Evolutionary conservation across 1,284 basidiomycete species (phyloP), one percentile per base, ranked within the genome.

Genomic region (Rhodotorula sp.): DNA sequence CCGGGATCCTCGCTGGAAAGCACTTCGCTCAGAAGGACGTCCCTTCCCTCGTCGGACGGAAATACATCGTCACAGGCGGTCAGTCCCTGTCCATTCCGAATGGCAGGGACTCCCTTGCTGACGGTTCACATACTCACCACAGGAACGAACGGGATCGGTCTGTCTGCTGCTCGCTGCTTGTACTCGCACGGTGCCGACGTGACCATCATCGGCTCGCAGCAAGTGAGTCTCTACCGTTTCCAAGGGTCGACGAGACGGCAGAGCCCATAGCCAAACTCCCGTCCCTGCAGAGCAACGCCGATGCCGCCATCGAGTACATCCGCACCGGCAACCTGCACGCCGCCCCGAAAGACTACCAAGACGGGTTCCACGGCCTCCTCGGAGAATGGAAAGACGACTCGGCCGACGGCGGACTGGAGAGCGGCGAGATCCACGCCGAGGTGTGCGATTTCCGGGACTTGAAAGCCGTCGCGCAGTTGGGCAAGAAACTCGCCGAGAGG

Each of bases 71-170:
- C 5, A 74, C 69, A 12, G 70, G 75, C 20, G 75, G 72, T 57
- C 10, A 6, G 59, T 54, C 46, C 21, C 1, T 47, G 10, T 21
- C 14, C 21, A 5, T 29, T 18, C n/a, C n/a, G 14, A 10, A n/a
- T n/a, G n/a, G n/a, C n/a, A n/a, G n/a, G n/a, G n/a, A n/a, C n/a
- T n/a, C n/a, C n/a, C n/a, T n/a, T n/a, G n/a, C n/a, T n/a, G n/a
- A n/a, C n/a, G n/a, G n/a, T n/a, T n/a, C n/a, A n/a, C n/a, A n/a
- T n/a, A n/a, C n/a, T n/a, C n/a, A n/a, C n/a, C n/a, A n/a, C n/a
- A 51, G 56, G 66, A 5, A 62, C 68, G 43, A 73, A 75, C 68
- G 77, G 77, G n/a, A 75, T 78, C 43, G 75, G 75, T 0, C 67
- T 78, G 7, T 66, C 56, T 26, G 46, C 70, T 16, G 52, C 70